Evolutionary conservation across 371 early-diverging fungal genomes (phyloP).

Genomic region (Zopfochytrium polystomum): DNA sequence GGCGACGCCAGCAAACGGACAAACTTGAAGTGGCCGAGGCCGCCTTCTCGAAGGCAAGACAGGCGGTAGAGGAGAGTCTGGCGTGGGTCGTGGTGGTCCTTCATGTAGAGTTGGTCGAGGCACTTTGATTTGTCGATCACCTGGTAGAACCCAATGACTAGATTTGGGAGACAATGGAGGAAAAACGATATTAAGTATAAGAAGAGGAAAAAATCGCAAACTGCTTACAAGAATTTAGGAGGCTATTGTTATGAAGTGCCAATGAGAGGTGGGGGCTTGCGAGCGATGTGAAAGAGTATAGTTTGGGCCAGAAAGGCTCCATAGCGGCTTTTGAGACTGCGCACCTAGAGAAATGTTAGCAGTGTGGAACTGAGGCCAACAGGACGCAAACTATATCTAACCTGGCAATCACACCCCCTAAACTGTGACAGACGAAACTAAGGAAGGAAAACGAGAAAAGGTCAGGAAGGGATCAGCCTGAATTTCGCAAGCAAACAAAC

Average conservation of each 20-base stretch:
- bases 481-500: not conserved
- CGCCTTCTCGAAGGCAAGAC: constrained; percentile 2
- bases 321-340: constrained; percentile 26
- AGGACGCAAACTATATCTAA: too few species aligned
- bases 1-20: constrained; percentile 26
- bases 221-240: constrained; percentile 24
- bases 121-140: constrained; percentile 20
- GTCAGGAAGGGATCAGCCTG: not conserved
- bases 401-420: constrained; percentile 36
- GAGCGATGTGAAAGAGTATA: constrained; percentile 28
- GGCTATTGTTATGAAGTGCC: constrained; percentile 11
- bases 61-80: constrained; percentile 30
- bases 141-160: constrained; percentile 24
- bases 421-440: constrained; percentile 39
- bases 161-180: not conserved
- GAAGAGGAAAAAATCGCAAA: not conserved
- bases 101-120: constrained; percentile 31
- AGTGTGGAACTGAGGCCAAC: too few species aligned
- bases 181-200: not conserved
- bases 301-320: constrained; percentile 16
- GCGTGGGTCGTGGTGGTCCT: constrained; percentile 18
- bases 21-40: constrained; percentile 19
- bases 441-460: not conserved
- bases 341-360: too few species aligned
- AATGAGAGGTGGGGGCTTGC: constrained; percentile 33